Evolutionary conservation across 768 basidiomycete species (phyloP), one percentile per base, ranked within the genome.

Genomic region (Leucocoprinus birnbaumii): DNA sequence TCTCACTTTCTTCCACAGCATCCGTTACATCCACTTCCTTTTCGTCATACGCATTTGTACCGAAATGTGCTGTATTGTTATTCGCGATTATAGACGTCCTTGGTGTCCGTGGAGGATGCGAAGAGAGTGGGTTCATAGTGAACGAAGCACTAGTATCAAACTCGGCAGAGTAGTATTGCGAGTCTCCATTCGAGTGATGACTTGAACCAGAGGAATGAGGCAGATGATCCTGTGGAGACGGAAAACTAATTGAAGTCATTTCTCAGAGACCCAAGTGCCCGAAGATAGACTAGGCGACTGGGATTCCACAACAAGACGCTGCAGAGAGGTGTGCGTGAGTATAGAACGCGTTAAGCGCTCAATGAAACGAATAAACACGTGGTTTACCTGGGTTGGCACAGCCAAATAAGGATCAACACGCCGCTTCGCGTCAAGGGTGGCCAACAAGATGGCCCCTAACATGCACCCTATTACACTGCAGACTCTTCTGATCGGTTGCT

Each of bases 51-150:
- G 73, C 59, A 43, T 73, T 73, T 25, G 68, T 61, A n/a, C 66
- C 31, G 31, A 68, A 60, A 74, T 79, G 18, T 69, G 59, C 42
- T 77, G 71, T 16, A 76, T 62, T 31, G 1, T 70, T 68, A 56
- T 62, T 69, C 8, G 72, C 67, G 26, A 71, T 66, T 24, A 80
- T 62, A 1, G 84, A 86, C 9, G 79, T 78, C 58, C 83, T 79
- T 2, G 88, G 88, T 40, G 88, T 89, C 24, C 90, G 80, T 18
- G 89, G 90, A 1, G 90, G 89, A 65, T 90, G 89, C 3, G 81
- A 75, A 13, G 89, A 89, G 48, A 85, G 80, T 8, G 89, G 89
- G 63, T 91, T 91, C 80, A 91, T 88, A 59, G 88, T 87, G 62
- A 92, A 91, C 27, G 85, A 80, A 18, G 74, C 76, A 48, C 69